A percentile compares a stretch with the other conserved stretches of the same genome.
phyloP scores from a whole-genome alignment of 495 filamentous ascomycete species.

The Margaritispora aquatica region DNA sequence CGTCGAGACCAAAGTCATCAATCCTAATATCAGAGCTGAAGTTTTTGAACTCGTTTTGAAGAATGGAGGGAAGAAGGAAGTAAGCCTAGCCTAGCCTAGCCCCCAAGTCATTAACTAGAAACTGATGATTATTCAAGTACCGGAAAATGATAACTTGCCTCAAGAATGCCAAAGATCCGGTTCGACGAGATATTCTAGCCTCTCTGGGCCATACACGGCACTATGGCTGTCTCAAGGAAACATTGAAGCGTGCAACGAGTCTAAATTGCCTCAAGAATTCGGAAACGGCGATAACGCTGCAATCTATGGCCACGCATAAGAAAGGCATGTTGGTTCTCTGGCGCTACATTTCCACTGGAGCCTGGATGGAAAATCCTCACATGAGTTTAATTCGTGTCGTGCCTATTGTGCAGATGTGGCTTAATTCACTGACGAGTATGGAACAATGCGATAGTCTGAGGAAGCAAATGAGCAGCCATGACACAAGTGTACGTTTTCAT shows the following conservation, averaged over 20 bases:
- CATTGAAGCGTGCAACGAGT: not conserved
- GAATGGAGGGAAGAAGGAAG: constrained; percentile 59
- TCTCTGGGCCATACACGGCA: not conserved
- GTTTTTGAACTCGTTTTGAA: constrained; percentile 59
- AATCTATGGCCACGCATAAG: not conserved
- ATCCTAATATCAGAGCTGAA: constrained; percentile 59
- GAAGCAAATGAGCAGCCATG: not conserved
- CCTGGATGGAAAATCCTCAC: not conserved
- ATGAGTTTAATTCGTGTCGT: not conserved
- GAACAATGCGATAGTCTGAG: not conserved
- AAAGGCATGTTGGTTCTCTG: not conserved
- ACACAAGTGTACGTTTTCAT: not conserved
- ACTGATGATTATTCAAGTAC: constrained; percentile 26
- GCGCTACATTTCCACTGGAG: not conserved
- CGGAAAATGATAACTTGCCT: constrained; percentile 44
- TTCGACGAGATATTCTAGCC: not conserved
- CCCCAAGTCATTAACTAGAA: not conserved
- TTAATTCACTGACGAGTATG: not conserved
- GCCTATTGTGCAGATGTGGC: not conserved
- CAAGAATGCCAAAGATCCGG: not conserved
- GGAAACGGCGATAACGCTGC: not conserved
- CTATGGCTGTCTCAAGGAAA: not conserved
- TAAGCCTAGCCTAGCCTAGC: not conserved
- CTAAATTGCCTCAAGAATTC: not conserved
- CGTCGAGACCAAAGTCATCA: constrained; percentile 54